Evolutionary conservation across 2,329 filamentous ascomycete genomes (phyloP), one percentile per base, ranked within the genome.

Genomic region (Zasmidium angulare): DNA sequence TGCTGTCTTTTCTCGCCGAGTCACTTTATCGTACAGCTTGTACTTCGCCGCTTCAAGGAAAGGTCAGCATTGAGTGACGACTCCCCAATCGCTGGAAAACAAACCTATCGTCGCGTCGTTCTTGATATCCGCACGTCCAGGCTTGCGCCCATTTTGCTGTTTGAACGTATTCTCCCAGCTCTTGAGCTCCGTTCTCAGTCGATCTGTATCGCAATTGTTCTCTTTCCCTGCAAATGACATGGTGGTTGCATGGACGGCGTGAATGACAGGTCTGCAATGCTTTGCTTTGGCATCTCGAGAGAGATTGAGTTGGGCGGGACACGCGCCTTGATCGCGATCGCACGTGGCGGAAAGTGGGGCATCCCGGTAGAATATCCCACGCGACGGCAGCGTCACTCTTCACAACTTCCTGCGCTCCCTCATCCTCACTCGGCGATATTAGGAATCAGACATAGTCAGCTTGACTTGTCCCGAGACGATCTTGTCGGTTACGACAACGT

Each of bases 51-150:
- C 88, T 89, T 66, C 43, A 26, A 14, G 9, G 31, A n/a, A 20
- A 43, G 12, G 24, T 63, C 46, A 63, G 55, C 14, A 20, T 52
- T 10, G 10, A 17, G 6, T 6, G 4, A 4, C 19, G 6, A 36
- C 10, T 48, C 21, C 36, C 50, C 36, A 72, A 11, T 71, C 67
- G 46, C 6, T n/a, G n/a, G 23, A 29, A 40, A 29, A 52, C 22
- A 43, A 82, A 91, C 89, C 87, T 68, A 93, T 91, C 0, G 83
- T 82, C 6, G 84, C 81, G 67, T 90, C 86, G 54, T 82, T 81
- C 76, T 91, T 92, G 78, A 93, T 92, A 69, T 91, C 89, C n/a
- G 86, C 83, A 58, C 89, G 83, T 52, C 82, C 79, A 2, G 90
- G 87, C 77, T 91, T 93, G 63, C 81, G 82, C 29, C 77, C 78